These are phyloP conservation scores for Galium porrigens DNA, from an alignment of 305 asterid genomes.

Conservation along the genomic window DNA sequence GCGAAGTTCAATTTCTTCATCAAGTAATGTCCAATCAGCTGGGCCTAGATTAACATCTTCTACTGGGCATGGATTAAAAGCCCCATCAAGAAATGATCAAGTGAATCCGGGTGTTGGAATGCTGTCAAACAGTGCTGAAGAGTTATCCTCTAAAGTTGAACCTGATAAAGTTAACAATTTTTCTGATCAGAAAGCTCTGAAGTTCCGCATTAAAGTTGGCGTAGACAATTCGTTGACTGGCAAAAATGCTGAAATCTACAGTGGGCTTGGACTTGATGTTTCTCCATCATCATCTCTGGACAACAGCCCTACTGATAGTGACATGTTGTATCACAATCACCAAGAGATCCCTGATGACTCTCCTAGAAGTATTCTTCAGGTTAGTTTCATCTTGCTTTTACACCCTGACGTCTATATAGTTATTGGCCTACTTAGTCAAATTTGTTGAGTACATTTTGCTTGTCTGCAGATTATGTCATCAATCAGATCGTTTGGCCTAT, in stretches of 20 bases:
- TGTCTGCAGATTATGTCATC: constrained; percentile 68
- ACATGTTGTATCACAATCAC: constrained; percentile 31
- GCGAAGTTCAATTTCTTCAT: constrained; percentile 38
- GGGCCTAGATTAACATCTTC: constrained; percentile 40
- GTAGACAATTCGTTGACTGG: constrained; percentile 47
- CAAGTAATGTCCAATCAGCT: constrained; percentile 38
- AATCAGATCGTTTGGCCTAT: constrained; percentile 26
- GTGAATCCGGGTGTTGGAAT: constrained; percentile 28
- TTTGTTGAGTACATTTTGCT: neutral
- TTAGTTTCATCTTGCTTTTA: constrained; percentile 20
- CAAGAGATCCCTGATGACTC: constrained; percentile 45
- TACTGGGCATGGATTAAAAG: constrained; percentile 22
- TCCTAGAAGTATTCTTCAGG: constrained; percentile 89
- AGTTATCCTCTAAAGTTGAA: constrained; percentile 36
- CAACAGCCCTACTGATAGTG: constrained; percentile 47
- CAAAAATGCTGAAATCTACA: constrained; percentile 73
- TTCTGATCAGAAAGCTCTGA: constrained; percentile 54
- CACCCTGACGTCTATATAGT: constrained; percentile 4
- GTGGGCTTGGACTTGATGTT: constrained; percentile 85
- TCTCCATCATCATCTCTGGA: constrained; percentile 82
- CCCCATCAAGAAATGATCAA: constrained; percentile 19
- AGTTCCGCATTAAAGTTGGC: constrained; percentile 72
- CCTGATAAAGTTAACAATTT: constrained; percentile 28
- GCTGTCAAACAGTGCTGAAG: constrained; percentile 30
- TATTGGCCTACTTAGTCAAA: constrained; percentile 8